Base-by-base conservation (phyloP, 164 flowering plant species). In the Chimonanthus praecox region DNA sequence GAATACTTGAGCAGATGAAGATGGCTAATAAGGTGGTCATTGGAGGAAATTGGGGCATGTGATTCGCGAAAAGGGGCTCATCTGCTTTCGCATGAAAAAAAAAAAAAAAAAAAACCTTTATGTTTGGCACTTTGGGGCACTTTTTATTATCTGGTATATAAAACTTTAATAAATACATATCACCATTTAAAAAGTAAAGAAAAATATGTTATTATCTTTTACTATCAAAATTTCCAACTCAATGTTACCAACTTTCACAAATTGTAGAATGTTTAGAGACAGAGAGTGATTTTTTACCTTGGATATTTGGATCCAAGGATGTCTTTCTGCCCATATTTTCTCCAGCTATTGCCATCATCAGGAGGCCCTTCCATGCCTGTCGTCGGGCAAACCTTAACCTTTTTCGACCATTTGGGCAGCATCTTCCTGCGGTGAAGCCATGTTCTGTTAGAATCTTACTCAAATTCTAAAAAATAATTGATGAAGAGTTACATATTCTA, bases 281-380 rank as follows among this genome's bases (percentile, higher is more conserved):
- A 54, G 60, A 5, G 60, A 6, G 54, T 67, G 6, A 51, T 46
- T 47, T 58, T 65, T 47, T 64, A 94, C 99, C 99, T 92, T 4
- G 99, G 99, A 81, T 81, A 80, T 80, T 80, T 87, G 8, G 98
- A 86, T 71, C 94, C 97, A 8, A 94, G 86, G 71, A 95, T 95
- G 79, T 89, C 99, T 78, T 95, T 95, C 81, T 95, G 98, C 3
- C 99, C 99, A 79, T 95, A 95, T 68, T 95, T 95, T 80, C 99
- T 90, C 99, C 99, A 95, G 74, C 89, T 89, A 58, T 84, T 85
- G 8, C 97, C 94, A 77, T 96, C 99, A 11, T 90, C 97, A 45
- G 76, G 77, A 7, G 94, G 88, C 47, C 90, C 92, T 78, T 96
- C 98, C 2, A 87, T 73, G 7, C 94, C 88, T 5, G 69, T 82